phyloP scores from a whole-genome alignment of 176 grass and related monocot genomes.

The Saccharum spontaneum region DNA sequence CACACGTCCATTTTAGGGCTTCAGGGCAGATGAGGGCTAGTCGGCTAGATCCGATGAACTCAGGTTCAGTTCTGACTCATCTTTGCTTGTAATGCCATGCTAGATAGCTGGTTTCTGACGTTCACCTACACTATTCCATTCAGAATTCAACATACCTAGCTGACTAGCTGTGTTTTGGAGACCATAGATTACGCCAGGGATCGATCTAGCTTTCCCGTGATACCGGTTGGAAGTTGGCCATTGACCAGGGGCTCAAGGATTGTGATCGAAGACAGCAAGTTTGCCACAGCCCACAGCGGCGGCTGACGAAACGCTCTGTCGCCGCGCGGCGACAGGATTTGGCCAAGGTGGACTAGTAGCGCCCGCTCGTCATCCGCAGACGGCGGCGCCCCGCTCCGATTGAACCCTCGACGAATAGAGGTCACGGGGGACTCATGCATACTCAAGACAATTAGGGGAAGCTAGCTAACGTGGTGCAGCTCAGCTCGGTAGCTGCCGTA shows the following conservation, averaged over 20 bases:
- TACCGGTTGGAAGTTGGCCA: not conserved
- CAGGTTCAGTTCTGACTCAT: not conserved
- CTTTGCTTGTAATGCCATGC: conserved; percentile 6
- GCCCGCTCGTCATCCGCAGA: not conserved
- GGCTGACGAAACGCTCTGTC: not conserved
- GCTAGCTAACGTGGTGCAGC: not conserved
- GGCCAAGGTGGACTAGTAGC: not conserved
- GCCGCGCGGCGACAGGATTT: not conserved
- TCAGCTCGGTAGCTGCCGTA: too few species aligned
- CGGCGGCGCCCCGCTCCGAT: not conserved
- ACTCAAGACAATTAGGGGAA: not conserved
- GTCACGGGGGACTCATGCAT: not conserved
- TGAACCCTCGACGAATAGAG: not conserved
- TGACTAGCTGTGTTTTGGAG: not conserved
- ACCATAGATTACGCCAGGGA: not conserved
- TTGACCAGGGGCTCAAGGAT: not conserved
- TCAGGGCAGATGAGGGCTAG: not conserved
- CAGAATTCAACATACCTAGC: not conserved
- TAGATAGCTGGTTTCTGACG: conserved; percentile 3
- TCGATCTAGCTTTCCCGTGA: not conserved
- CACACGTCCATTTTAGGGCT: not conserved
- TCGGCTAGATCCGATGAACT: not conserved
- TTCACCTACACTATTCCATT: not conserved
- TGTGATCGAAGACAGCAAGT: not conserved
- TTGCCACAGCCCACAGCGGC: not conserved